A percentile compares a stretch with the other conserved stretches of the same genome.
These are phyloP conservation scores for Jatropha podagrica DNA, from an alignment of 441 rosid genomes.

Conservation along the genomic window DNA sequence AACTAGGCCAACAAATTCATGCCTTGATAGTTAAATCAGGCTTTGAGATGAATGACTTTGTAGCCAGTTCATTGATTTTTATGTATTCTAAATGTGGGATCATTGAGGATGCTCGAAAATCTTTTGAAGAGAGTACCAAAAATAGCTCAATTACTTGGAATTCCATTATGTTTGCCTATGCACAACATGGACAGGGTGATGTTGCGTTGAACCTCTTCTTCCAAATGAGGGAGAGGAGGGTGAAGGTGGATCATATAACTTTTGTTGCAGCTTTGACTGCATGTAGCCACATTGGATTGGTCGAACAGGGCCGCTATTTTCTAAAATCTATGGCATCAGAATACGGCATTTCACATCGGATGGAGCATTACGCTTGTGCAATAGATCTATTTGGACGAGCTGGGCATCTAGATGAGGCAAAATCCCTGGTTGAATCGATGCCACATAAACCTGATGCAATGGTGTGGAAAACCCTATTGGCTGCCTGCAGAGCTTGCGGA, in stretches of 20 bases:
- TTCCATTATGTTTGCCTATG: slow-evolving; percentile 63
- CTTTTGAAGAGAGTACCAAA: slow-evolving; percentile 50
- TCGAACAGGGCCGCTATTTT: slow-evolving; percentile 54
- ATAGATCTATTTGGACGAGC: slow-evolving; percentile 78
- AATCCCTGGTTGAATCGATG: slow-evolving; percentile 59
- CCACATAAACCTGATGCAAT: slow-evolving; percentile 60
- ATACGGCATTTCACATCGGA: slow-evolving; percentile 54
- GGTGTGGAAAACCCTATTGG: slow-evolving; percentile 71
- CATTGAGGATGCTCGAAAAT: slow-evolving; percentile 51
- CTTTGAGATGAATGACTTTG: slow-evolving; percentile 61
- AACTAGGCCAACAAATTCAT: slow-evolving; percentile 69
- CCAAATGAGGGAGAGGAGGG: slow-evolving; percentile 20
- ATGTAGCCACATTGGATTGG: slow-evolving; percentile 74
- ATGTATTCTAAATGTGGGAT: slow-evolving; percentile 83
- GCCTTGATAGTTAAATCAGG: slow-evolving; percentile 53
- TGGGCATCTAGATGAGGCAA: slow-evolving; percentile 50
- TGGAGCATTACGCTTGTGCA: slow-evolving; percentile 79
- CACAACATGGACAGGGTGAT: slow-evolving; percentile 57
- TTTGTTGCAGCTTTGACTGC: slow-evolving; percentile 75
- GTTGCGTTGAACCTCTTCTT: slow-evolving; percentile 48
- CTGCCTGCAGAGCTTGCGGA: slow-evolving; percentile 68
- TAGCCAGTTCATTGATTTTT: slow-evolving; percentile 66
- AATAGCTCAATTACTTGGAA: slow-evolving; percentile 64
- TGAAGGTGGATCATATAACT: slow-evolving; percentile 46
- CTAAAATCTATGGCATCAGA: slow-evolving; percentile 56